A percentile compares a stretch with the other conserved stretches of the same genome.
These are phyloP conservation scores for Ustilago bromivora DNA, from an alignment of 1,284 basidiomycete species.

Conservation along the genomic window DNA sequence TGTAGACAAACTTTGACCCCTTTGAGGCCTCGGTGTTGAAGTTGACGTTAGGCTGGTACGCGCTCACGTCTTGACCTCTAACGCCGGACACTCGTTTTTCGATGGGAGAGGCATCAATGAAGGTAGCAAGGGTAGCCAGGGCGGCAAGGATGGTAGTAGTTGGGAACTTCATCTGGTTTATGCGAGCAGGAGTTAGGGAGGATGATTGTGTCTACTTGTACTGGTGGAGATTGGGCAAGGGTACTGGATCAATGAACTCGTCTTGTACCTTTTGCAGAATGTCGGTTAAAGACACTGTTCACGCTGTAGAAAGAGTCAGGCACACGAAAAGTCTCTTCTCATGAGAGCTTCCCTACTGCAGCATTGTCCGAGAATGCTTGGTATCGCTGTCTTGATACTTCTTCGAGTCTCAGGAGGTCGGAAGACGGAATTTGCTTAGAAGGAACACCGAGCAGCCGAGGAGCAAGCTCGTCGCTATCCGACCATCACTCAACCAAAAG, in stretches of 20 bases:
- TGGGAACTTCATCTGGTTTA: conserved; percentile 29
- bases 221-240: background rate
- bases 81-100: conserved; percentile 44
- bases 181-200: background rate
- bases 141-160: conserved; percentile 17
- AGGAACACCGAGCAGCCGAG: conserved; percentile 6
- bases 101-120: conserved; percentile 22
- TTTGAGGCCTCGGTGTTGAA: conserved; percentile 75
- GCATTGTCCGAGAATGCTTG: background rate
- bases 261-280: background rate
- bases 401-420: background rate
- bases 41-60: conserved; percentile 74
- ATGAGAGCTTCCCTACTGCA: background rate
- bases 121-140: conserved; percentile 15
- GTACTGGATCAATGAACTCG: background rate
- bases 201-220: background rate
- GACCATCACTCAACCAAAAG: background rate
- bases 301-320: background rate
- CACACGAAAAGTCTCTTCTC: background rate
- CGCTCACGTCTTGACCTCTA: conserved; percentile 73
- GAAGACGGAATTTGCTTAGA: conserved; percentile 22
- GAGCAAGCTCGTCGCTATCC: conserved; percentile 15
- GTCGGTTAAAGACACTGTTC: no score
- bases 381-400: background rate
- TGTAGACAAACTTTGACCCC: conserved; percentile 76